These are phyloP conservation scores for Solanum piurae DNA, from an alignment of 257 asterid genomes.

Conservation along the genomic window DNA sequence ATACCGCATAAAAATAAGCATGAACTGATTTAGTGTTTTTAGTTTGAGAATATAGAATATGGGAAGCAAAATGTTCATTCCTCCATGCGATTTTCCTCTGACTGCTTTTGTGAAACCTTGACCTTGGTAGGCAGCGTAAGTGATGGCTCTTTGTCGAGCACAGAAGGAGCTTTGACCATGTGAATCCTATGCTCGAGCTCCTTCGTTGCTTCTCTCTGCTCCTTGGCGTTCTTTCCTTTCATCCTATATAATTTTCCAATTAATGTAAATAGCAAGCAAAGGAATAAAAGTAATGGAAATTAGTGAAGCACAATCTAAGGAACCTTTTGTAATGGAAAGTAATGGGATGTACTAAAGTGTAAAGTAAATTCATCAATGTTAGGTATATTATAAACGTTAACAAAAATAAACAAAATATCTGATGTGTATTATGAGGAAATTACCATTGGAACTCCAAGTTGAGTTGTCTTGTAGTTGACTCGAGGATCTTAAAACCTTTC, in stretches of 20 bases:
- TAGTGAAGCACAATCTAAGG: no score
- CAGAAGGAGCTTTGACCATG: slow-evolving; percentile 52
- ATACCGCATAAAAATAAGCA: not conserved
- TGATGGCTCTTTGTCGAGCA: slow-evolving; percentile 27
- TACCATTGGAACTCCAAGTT: no score
- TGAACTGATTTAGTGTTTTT: not conserved
- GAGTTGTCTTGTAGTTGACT: no score
- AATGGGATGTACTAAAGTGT: no score
- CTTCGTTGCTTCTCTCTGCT: slow-evolving; percentile 26
- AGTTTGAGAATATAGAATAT: not conserved
- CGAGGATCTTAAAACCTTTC: no score
- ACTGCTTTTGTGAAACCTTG: slow-evolving; percentile 7
- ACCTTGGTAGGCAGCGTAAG: slow-evolving; percentile 35
- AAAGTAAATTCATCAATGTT: no score
- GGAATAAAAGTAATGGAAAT: not conserved
- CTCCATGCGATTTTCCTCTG: slow-evolving; percentile 21
- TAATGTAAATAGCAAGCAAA: not conserved
- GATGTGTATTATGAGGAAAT: no score
- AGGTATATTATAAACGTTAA: no score
- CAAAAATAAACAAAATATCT: no score
- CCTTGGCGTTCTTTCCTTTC: slow-evolving; percentile 45
- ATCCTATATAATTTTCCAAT: slow-evolving; percentile 30
- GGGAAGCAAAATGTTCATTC: slow-evolving; percentile 4
- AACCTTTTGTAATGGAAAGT: no score
- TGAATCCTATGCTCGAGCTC: slow-evolving; percentile 46